These are phyloP conservation scores for Fusarium sacchari DNA, from an alignment of 2,329 filamentous ascomycete species.

Conservation along the genomic window DNA sequence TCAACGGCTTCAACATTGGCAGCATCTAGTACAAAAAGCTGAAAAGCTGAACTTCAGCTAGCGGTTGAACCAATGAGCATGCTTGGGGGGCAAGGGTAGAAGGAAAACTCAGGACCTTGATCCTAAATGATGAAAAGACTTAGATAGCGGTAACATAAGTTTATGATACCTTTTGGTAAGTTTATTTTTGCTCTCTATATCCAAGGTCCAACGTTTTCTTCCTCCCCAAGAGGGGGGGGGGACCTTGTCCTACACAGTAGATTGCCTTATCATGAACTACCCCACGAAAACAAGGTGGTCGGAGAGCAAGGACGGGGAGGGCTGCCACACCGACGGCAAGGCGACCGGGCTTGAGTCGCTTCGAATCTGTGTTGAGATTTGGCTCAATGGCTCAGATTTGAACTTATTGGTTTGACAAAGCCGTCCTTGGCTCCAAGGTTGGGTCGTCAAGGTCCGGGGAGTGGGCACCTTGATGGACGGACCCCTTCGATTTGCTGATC, in stretches of 20 bases:
- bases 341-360: conserved; percentile 6
- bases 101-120: no score
- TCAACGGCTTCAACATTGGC: neutral
- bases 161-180: no score
- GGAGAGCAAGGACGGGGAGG: neutral
- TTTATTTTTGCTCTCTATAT: no score
- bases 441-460: conserved; percentile 32
- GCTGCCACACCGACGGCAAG: neutral
- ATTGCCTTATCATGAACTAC: neutral
- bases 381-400: conserved; percentile 12
- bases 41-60: neutral
- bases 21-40: neutral
- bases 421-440: conserved; percentile 8
- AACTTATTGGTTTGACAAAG: conserved; percentile 30
- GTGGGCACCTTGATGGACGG: conserved; percentile 42
- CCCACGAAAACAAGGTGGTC: conserved; percentile 9
- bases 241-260: neutral
- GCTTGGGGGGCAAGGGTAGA: neutral
- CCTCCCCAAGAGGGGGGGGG: neutral
- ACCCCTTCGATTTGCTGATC: conserved; percentile 24
- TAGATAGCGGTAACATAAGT: no score
- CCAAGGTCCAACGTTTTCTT: no score
- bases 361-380: conserved; percentile 13
- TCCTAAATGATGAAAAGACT: no score
- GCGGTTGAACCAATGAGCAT: neutral